These are phyloP conservation scores for Phlebiopsis gigantea DNA, from an alignment of 768 basidiomycete genomes.

Conservation along the genomic window DNA sequence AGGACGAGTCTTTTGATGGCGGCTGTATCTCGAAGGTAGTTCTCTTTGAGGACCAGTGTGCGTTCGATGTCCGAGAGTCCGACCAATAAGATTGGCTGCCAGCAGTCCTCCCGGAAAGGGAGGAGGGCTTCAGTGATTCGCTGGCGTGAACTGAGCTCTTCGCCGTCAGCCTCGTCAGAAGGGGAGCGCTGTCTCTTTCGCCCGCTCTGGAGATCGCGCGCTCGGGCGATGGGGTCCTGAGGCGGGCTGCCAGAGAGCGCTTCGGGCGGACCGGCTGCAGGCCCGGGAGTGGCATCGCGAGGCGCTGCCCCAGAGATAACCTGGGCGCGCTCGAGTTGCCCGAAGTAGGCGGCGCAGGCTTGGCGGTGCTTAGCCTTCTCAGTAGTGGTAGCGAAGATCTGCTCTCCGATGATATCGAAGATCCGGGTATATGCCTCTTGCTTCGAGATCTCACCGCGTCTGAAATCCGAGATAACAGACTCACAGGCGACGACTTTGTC, in stretches of 20 bases:
- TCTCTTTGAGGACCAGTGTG: background rate
- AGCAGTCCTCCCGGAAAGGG: background rate
- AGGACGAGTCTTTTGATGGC: background rate
- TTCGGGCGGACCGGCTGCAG: background rate
- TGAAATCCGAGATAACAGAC: background rate
- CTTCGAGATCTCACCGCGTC: background rate
- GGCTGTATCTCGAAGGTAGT: background rate
- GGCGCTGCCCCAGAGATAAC: no score
- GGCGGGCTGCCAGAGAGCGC: background rate
- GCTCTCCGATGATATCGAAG: background rate
- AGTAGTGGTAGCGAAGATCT: background rate
- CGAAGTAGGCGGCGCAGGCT: background rate
- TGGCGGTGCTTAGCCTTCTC: background rate
- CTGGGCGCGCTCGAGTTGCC: background rate
- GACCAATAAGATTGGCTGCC: background rate
- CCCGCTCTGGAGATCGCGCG: no score
- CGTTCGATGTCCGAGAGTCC: background rate
- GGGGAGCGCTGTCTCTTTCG: background rate
- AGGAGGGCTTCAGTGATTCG: background rate
- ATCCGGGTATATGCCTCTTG: background rate
- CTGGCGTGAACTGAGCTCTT: no score
- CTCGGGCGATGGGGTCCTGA: background rate
- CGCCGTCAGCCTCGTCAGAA: background rate
- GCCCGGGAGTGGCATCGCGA: background rate
- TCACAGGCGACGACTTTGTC: background rate